phyloP scores from a whole-genome alignment of 345 rosid species.

The Lepidium aucheri region DNA sequence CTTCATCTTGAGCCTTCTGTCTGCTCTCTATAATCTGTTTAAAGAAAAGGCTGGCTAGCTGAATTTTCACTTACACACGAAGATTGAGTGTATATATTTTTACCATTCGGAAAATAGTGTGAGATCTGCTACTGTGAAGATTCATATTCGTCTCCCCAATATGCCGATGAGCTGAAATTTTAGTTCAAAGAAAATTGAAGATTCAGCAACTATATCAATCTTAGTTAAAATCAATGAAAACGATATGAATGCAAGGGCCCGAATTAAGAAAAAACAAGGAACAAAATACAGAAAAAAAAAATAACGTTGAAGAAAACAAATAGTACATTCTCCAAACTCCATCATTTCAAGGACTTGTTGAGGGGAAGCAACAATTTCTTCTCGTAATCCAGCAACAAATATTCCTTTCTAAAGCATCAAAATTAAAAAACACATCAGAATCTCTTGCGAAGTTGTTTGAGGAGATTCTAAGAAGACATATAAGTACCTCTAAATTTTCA shows the following conservation, averaged over 20 bases:
- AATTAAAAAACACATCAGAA: constrained; percentile 11
- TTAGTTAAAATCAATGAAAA: too few species aligned
- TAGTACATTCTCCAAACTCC: constrained; percentile 86
- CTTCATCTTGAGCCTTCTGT: constrained; percentile 62
- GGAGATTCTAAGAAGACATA: neutral
- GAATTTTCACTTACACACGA: neutral
- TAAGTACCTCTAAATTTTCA: constrained; percentile 69
- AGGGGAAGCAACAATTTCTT: constrained; percentile 90
- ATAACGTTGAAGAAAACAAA: neutral
- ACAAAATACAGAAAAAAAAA: neutral
- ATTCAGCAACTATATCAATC: too few species aligned
- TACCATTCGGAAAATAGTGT: constrained; percentile 98
- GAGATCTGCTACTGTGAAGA: constrained; percentile 82
- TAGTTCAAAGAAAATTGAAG: neutral
- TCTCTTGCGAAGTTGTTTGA: neutral
- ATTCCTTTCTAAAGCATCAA: constrained; percentile 60
- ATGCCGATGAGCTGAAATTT: constrained; percentile 83
- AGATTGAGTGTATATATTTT: neutral
- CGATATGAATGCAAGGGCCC: neutral
- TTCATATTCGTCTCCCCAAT: constrained; percentile 98
- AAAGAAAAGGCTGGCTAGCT: neutral
- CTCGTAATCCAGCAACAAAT: constrained; percentile 88
- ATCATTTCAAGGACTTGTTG: constrained; percentile 84
- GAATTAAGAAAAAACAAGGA: neutral
- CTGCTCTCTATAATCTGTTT: constrained; percentile 88